Evolutionary conservation across 192 early-diverging fungal species (phyloP).

Genomic region (Coemansia sp.): DNA sequence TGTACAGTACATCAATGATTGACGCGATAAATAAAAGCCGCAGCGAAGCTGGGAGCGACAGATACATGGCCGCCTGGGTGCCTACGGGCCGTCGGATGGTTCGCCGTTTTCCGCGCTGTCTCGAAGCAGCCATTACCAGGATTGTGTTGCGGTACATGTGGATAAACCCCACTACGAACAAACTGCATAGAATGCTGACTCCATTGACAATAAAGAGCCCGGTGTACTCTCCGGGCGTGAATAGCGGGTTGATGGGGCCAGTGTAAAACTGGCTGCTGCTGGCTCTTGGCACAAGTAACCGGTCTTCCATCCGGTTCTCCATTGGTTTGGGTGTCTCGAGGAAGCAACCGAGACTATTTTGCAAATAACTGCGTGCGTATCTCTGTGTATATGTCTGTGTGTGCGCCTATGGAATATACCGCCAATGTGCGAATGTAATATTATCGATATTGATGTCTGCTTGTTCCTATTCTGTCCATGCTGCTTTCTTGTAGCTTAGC

Average conservation of each 20-base stretch:
- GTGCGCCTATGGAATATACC: too few species aligned
- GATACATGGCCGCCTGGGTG: slow-evolving; percentile 41
- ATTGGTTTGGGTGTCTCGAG: too few species aligned
- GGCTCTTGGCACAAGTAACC: not conserved
- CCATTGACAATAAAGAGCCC: slow-evolving; percentile 37
- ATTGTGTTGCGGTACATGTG: slow-evolving; percentile 42
- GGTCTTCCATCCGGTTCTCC: too few species aligned
- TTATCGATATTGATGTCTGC: too few species aligned
- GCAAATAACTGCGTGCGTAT: too few species aligned
- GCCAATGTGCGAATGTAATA: too few species aligned
- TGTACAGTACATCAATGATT: slow-evolving; percentile 41
- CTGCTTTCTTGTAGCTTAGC: too few species aligned
- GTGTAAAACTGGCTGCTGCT: not conserved
- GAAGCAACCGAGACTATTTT: too few species aligned
- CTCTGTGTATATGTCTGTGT: too few species aligned
- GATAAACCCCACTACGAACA: slow-evolving; percentile 39
- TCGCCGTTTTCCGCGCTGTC: slow-evolving; percentile 16
- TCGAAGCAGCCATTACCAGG: slow-evolving; percentile 26
- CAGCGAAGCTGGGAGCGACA: slow-evolving; percentile 35
- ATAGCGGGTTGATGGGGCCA: slow-evolving; percentile 12
- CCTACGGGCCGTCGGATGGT: slow-evolving; percentile 29
- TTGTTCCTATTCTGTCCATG: too few species aligned
- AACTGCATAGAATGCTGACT: slow-evolving; percentile 36
- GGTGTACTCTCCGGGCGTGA: slow-evolving; percentile 17
- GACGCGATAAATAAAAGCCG: slow-evolving; percentile 43